Evolutionary conservation across 768 basidiomycete species (phyloP).

Genomic region (Podaxis sp.): DNA sequence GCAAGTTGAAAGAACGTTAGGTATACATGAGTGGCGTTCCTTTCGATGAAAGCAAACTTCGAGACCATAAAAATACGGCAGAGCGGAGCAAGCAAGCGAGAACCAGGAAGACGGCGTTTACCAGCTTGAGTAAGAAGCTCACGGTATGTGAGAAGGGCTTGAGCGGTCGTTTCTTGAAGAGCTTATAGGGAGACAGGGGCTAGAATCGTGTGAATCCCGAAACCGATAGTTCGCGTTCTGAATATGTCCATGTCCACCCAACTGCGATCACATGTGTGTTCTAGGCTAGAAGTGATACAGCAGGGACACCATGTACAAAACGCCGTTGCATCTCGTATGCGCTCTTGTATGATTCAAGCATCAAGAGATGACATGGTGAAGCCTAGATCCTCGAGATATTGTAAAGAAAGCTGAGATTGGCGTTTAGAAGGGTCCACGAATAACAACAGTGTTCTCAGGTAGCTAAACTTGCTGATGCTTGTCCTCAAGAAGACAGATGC

Average conservation of each 20-base stretch:
- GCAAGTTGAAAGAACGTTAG: not conserved
- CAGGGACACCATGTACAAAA: not conserved
- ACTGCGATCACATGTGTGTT: not conserved
- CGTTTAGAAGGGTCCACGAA: conserved; percentile 5
- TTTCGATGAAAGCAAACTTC: not conserved
- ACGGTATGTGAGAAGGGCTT: not conserved
- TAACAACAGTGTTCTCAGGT: not conserved
- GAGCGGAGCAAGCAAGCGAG: not conserved
- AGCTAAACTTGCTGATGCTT: not conserved
- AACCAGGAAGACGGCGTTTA: not conserved
- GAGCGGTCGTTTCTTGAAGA: not conserved
- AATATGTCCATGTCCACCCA: not conserved
- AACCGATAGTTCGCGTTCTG: not conserved
- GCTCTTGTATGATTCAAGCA: not conserved
- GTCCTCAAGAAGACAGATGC: conserved; percentile 19
- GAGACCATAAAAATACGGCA: not conserved
- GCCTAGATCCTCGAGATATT: not conserved
- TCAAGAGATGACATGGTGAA: not conserved
- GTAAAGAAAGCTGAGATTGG: conserved; percentile 7
- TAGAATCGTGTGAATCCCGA: not conserved
- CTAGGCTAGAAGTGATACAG: not conserved
- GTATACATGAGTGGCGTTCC: not conserved
- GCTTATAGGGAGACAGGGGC: not conserved
- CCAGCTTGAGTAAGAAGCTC: not conserved
- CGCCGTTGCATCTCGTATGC: not conserved